These are phyloP conservation scores for Populus hybrid DNA, from an alignment of 441 rosid genomes.

Conservation along the genomic window DNA sequence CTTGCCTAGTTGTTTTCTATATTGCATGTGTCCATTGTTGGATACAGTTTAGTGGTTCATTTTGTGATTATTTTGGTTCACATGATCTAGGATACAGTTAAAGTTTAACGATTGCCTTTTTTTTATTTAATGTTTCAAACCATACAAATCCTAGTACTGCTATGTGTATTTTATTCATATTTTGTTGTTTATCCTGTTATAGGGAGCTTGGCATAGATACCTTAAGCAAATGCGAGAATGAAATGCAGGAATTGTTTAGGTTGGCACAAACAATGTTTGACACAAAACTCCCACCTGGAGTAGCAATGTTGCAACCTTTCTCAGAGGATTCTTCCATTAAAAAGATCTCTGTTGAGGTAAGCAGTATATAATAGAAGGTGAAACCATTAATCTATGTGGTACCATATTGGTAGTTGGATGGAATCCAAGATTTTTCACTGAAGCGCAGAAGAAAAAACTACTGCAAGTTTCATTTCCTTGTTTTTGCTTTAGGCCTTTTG, in stretches of 20 bases:
- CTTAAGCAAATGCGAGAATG: constrained; percentile 55
- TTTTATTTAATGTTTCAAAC: neutral
- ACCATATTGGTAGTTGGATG: neutral
- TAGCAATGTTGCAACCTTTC: constrained; percentile 78
- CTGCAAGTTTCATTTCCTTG: neutral
- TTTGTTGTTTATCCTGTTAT: constrained; percentile 8
- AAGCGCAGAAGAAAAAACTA: neutral
- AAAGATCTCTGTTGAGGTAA: constrained; percentile 73
- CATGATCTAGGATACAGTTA: neutral
- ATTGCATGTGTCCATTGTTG: neutral
- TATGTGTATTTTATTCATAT: neutral
- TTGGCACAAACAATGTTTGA: constrained; percentile 91
- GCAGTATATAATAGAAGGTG: neutral
- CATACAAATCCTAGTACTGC: neutral
- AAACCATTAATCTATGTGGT: neutral
- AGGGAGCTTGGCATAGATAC: constrained; percentile 90
- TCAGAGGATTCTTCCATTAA: constrained; percentile 78
- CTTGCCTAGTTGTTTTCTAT: neutral
- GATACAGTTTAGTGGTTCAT: neutral
- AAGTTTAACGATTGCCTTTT: neutral
- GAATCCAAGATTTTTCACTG: neutral
- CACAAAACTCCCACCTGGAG: constrained; percentile 84
- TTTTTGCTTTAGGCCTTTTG: neutral
- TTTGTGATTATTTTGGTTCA: neutral
- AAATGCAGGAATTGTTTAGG: constrained; percentile 63